Percentiles rank a stretch among this genome's conserved stretches.
These are phyloP conservation scores for Diplosphaera chodatii DNA, from an alignment of 139 green algal species.

Conservation along the genomic window DNA sequence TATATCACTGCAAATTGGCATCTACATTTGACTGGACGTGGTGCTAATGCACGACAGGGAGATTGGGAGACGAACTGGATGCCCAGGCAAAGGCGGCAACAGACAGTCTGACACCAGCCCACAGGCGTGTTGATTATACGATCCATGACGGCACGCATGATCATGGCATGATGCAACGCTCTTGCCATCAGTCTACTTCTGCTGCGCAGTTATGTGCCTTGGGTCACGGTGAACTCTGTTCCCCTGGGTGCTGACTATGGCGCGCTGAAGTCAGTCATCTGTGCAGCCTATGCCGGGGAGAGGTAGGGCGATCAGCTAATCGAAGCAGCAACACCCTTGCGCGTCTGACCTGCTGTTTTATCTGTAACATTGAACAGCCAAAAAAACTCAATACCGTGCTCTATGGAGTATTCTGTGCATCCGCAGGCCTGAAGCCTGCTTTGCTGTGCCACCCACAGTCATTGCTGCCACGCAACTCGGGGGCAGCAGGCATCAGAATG, in stretches of 20 bases:
- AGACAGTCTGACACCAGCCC: slow-evolving; percentile 14
- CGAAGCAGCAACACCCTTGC: background rate
- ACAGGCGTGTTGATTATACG: too few species aligned
- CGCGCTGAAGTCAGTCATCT: slow-evolving; percentile 24
- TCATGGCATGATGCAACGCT: too few species aligned
- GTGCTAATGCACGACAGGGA: slow-evolving; percentile 11
- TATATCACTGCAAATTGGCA: too few species aligned
- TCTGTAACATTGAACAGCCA: too few species aligned
- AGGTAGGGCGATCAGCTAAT: background rate
- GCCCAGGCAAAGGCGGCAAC: slow-evolving; percentile 15
- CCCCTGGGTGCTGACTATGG: slow-evolving; percentile 13
- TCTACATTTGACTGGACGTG: too few species aligned
- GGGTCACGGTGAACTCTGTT: slow-evolving; percentile 32
- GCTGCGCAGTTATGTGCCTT: slow-evolving; percentile 33
- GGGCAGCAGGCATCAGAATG: too few species aligned
- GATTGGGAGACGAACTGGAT: slow-evolving; percentile 19
- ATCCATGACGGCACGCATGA: too few species aligned
- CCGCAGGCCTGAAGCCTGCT: background rate
- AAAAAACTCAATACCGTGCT: too few species aligned
- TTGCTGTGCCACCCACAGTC: background rate
- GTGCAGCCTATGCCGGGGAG: slow-evolving; percentile 16
- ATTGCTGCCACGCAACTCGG: background rate
- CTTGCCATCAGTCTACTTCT: too few species aligned
- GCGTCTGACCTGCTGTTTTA: too few species aligned
- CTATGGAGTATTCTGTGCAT: too few species aligned